Conservation (phyloP, 1,139 yeast species). For the Taiozyma sp. region DNA sequence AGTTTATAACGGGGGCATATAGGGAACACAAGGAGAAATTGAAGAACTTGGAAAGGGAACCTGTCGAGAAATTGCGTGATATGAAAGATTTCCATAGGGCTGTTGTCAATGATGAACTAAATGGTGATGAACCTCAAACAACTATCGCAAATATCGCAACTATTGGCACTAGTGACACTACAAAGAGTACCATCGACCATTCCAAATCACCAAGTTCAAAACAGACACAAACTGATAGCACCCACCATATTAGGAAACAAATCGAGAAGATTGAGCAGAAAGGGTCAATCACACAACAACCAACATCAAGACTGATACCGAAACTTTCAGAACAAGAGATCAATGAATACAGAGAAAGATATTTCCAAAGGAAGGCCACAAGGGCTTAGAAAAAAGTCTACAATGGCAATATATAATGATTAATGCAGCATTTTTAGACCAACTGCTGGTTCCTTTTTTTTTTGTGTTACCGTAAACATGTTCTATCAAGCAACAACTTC, state of each 20-base stretch:
- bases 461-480: too few species aligned
- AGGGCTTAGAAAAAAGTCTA: background rate
- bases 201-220: background rate
- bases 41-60: background rate
- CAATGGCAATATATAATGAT: background rate
- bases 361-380: conserved; percentile 7
- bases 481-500: background rate
- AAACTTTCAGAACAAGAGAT: conserved; percentile 9
- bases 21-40: conserved; percentile 28
- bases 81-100: conserved; percentile 9
- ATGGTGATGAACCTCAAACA: background rate
- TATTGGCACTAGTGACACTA: background rate
- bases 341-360: conserved; percentile 10
- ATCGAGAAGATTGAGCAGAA: background rate
- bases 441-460: too few species aligned
- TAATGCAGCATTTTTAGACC: background rate
- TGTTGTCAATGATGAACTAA: conserved; percentile 1
- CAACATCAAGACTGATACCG: conserved; percentile 15
- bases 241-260: background rate
- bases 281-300: background rate
- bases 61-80: conserved; percentile 4
- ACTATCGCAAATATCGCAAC: background rate
- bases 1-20: conserved; percentile 39
- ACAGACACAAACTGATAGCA: background rate
- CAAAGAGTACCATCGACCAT: background rate